phyloP scores from a whole-genome alignment of 768 basidiomycete genomes.

The Mycena vitilis region DNA sequence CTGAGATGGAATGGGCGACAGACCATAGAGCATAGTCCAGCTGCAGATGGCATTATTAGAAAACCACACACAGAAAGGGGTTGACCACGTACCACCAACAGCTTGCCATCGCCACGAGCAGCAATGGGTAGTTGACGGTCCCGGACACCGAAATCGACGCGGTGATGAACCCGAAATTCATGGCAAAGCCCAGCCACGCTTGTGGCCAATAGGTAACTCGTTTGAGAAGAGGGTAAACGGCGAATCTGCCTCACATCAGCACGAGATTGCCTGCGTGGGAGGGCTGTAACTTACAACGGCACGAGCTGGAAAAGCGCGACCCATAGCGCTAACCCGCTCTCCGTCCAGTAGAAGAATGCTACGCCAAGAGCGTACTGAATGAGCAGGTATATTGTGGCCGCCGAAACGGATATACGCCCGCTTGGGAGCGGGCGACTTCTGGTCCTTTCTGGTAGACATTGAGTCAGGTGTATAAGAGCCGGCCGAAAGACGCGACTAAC shows the following conservation, averaged over 20 bases:
- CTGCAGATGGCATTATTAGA: constrained; percentile 14
- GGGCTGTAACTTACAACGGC: constrained; percentile 50
- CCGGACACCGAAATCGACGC: constrained; percentile 58
- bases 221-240: constrained; percentile 66
- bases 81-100: constrained; percentile 56
- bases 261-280: neutral
- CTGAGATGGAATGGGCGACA: neutral
- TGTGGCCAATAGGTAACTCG: constrained; percentile 71
- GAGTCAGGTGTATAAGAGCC: neutral
- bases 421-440: constrained; percentile 61
- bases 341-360: constrained; percentile 51
- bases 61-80: constrained; percentile 6
- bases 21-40: constrained; percentile 35
- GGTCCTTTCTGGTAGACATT: constrained; percentile 54
- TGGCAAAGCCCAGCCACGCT: constrained; percentile 69
- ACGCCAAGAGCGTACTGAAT: constrained; percentile 55
- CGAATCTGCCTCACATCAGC: constrained; percentile 44
- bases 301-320: constrained; percentile 59
- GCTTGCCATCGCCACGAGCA: constrained; percentile 49
- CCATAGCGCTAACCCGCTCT: constrained; percentile 50
- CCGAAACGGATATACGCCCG: constrained; percentile 57
- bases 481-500: constrained; percentile 46
- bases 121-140: constrained; percentile 45
- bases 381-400: constrained; percentile 53
- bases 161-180: constrained; percentile 66